Evolutionary conservation across 768 basidiomycete genomes (phyloP).

Genomic region (Termitomyces sp.): DNA sequence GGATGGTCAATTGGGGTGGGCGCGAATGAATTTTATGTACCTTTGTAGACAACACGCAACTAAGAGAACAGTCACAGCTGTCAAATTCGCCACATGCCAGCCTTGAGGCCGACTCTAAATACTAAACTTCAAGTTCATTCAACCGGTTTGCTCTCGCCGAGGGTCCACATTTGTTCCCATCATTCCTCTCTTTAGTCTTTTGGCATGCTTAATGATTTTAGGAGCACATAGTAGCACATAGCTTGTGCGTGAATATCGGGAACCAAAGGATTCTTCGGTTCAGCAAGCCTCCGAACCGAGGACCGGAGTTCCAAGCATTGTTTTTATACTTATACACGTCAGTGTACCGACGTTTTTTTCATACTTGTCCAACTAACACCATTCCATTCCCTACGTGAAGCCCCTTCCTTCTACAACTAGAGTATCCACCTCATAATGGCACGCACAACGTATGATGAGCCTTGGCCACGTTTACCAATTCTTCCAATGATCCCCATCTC

Average conservation of each 20-base stretch:
- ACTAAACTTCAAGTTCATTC: background rate
- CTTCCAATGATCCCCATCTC: slow-evolving; percentile 13
- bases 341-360: background rate
- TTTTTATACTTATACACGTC: background rate
- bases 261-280: background rate
- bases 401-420: background rate
- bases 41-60: background rate
- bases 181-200: background rate
- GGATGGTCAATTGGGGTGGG: slow-evolving; percentile 20
- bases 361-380: background rate
- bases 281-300: background rate
- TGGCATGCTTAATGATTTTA: background rate
- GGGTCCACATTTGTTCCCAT: background rate
- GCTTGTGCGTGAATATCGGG: background rate
- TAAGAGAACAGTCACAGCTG: background rate
- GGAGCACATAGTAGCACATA: background rate
- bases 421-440: slow-evolving; percentile 15
- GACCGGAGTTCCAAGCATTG: background rate
- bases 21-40: slow-evolving; percentile 8
- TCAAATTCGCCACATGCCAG: background rate
- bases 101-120: background rate
- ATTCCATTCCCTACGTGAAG: background rate
- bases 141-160: background rate
- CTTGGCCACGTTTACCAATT: slow-evolving; percentile 10
- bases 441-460: slow-evolving; percentile 28